Base-by-base conservation (phyloP, 2,329 filamentous ascomycete genomes). In the Talaromyces sp. region DNA sequence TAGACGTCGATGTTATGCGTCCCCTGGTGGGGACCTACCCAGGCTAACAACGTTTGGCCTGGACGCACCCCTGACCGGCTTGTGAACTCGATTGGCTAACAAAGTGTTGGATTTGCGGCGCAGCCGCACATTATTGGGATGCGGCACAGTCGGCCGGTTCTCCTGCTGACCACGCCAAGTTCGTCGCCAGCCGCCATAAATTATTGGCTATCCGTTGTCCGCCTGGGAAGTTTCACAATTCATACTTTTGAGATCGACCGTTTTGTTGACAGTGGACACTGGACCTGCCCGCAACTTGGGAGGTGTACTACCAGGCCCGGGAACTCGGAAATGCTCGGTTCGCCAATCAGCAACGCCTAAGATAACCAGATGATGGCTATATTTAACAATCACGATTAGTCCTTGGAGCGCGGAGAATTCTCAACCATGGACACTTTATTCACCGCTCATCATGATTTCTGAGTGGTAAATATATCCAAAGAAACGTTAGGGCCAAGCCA, bases 1-100 rank as follows among this genome's bases (percentile, higher is more conserved):
- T 25, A 25, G 2, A 11, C n/a, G 44, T 58, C 47, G 25, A 61
- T 61, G 59, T 58, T 58, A 54, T 61, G 59, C 59, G 53, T 55
- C 59, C 51, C 54, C 9, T 6, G 55, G 59, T 55, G 59, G 59
- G 54, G 59, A 53, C 55, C 53, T 28, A 25, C 19, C 54, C 28
- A 27, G 33, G 28, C 42, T 39, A 58, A 47, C 49, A 54, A 53
- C 42, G 53, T 52, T 57, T 53, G 28, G 49, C 8, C 8, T 42
- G 28, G 32, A 57, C 32, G 55, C 54, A 55, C 55, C 59, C 59
- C 55, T 61, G 59, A 58, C 39, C 32, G 42, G 32, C 2, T 60
- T 28, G 30, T 54, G 28, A 57, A 39, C 9, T 47, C 19, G 22
- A 47, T 22, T 53, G 49, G 49, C 15, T 10, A 11, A 27, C 49